These are phyloP conservation scores for Proteromonas lacertae DNA, from an alignment of 352 stramenopile genomes.

Conservation along the genomic window DNA sequence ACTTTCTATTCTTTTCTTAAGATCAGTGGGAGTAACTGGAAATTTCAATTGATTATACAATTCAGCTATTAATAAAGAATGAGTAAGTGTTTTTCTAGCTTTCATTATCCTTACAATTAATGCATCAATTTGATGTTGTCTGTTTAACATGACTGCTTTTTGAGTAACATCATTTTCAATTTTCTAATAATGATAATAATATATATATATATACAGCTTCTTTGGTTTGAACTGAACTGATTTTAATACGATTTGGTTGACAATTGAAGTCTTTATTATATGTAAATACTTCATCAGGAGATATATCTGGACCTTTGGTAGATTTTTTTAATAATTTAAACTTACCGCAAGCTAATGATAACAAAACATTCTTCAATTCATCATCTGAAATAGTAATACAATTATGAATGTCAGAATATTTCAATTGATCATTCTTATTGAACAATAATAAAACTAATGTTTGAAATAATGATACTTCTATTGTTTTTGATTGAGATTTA, in stretches of 20 bases:
- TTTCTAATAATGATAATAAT: too few species aligned
- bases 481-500: slow-evolving; percentile 29
- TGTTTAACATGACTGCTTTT: too few species aligned
- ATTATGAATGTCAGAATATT: neutral
- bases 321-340: slow-evolving; percentile 28
- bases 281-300: slow-evolving; percentile 31
- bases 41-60: slow-evolving; percentile 55
- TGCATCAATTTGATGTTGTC: slow-evolving; percentile 40
- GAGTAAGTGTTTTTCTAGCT: slow-evolving; percentile 39
- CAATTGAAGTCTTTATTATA: slow-evolving; percentile 44
- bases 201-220: too few species aligned
- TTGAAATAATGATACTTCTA: slow-evolving; percentile 43
- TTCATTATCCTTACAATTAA: slow-evolving; percentile 81
- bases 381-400: slow-evolving; percentile 25
- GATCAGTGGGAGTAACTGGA: slow-evolving; percentile 53
- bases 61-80: slow-evolving; percentile 55
- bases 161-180: too few species aligned
- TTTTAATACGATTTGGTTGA: slow-evolving; percentile 52
- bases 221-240: slow-evolving; percentile 49
- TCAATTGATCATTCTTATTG: slow-evolving; percentile 15
- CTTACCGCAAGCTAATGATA: slow-evolving; percentile 48
- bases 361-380: slow-evolving; percentile 41
- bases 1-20: slow-evolving; percentile 92
- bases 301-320: slow-evolving; percentile 39
- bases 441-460: slow-evolving; percentile 41